Evolutionary conservation across 371 early-diverging fungal species (phyloP).

Genomic region (Chytridiales sp.): DNA sequence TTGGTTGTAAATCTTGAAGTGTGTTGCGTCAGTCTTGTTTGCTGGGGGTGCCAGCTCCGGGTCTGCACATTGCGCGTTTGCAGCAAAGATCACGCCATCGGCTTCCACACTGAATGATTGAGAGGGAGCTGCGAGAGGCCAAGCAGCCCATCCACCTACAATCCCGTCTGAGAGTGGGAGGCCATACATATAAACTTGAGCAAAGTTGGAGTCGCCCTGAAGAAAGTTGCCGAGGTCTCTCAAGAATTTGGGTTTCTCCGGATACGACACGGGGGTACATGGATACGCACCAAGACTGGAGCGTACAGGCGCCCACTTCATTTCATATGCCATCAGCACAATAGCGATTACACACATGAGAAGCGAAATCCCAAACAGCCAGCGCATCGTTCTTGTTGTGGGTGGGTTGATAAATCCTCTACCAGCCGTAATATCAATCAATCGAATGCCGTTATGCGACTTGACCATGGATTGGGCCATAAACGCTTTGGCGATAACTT

Average conservation of each 20-base stretch:
- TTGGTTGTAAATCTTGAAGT: constrained; percentile 1
- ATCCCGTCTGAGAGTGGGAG: constrained; percentile 20
- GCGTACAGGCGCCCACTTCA: constrained; percentile 16
- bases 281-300: constrained; percentile 11
- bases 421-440: neutral
- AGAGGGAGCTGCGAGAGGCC: constrained; percentile 13
- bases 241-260: neutral
- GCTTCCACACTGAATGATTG: constrained; percentile 10
- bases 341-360: constrained; percentile 5
- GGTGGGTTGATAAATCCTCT: neutral
- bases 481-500: constrained; percentile 6
- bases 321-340: constrained; percentile 11
- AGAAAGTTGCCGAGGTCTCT: constrained; percentile 5
- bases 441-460: neutral
- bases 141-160: constrained; percentile 21
- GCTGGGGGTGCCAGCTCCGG: no score
- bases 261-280: constrained; percentile 5
- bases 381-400: neutral
- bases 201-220: constrained; percentile 1
- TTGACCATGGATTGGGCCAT: constrained; percentile 13
- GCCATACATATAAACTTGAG: constrained; percentile 15
- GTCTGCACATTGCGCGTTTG: constrained; percentile 1
- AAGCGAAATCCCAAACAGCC: constrained; percentile 6
- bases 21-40: no score
- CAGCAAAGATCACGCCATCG: constrained; percentile 14